These are phyloP conservation scores for Penicillium nordicum DNA, from an alignment of 2,329 filamentous ascomycete genomes.

Conservation along the genomic window DNA sequence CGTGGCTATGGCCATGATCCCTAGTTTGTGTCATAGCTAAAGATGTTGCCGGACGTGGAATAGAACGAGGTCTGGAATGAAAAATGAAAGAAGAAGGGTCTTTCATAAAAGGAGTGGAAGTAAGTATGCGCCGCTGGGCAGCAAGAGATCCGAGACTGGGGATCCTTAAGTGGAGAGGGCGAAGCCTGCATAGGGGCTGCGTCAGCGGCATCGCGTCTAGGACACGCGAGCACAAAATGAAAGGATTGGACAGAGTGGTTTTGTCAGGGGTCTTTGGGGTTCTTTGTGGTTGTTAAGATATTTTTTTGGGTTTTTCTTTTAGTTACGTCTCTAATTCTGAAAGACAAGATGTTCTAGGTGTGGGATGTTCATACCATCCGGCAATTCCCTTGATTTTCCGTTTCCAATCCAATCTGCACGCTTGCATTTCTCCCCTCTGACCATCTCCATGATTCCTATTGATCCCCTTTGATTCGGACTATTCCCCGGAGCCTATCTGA, in stretches of 20 bases:
- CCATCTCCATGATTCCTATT: background rate
- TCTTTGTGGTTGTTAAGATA: background rate
- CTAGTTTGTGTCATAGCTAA: slow-evolving; percentile 42
- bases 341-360: background rate
- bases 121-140: slow-evolving; percentile 20
- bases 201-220: slow-evolving; percentile 33
- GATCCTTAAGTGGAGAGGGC: slow-evolving; percentile 25
- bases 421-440: slow-evolving; percentile 1
- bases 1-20: slow-evolving; percentile 52
- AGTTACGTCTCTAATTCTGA: background rate
- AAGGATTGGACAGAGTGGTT: slow-evolving; percentile 24
- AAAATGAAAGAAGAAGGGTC: slow-evolving; percentile 6
- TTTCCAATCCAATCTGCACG: slow-evolving; percentile 7
- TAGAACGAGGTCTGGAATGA: slow-evolving; percentile 13
- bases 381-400: slow-evolving; percentile 17
- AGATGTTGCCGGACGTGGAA: slow-evolving; percentile 7
- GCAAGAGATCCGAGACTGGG: slow-evolving; percentile 11
- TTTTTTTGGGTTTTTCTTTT: background rate
- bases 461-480: background rate
- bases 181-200: slow-evolving; percentile 40
- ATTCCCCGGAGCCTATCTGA: background rate
- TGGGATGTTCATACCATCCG: slow-evolving; percentile 22
- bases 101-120: slow-evolving; percentile 18
- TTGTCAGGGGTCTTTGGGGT: slow-evolving; percentile 1
- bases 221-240: slow-evolving; percentile 23